Evolutionary conservation across 1,284 basidiomycete species (phyloP).

Genomic region (Sporisorium iseilematis-ciliati): DNA sequence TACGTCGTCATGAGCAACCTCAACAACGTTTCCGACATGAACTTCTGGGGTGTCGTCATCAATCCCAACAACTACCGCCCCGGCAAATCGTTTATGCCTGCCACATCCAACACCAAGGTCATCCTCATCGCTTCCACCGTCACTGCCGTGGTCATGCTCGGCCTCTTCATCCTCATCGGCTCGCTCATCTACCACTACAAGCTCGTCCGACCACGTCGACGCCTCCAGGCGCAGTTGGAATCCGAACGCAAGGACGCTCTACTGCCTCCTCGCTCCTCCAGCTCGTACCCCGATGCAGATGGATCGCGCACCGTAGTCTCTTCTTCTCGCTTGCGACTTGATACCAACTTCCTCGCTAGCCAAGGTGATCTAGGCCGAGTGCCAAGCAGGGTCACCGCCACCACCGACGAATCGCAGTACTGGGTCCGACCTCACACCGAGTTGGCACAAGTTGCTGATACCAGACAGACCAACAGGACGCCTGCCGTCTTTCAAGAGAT

Average conservation of each 20-base stretch:
- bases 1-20: slow-evolving; percentile 43
- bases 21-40: slow-evolving; percentile 29
- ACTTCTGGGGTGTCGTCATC: slow-evolving; percentile 49
- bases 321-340: slow-evolving; percentile 27
- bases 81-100: slow-evolving; percentile 29
- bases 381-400: slow-evolving; percentile 36
- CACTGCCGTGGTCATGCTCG: slow-evolving; percentile 33
- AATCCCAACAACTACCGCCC: slow-evolving; percentile 45
- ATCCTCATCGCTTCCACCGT: slow-evolving; percentile 43
- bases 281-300: background rate
- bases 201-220: slow-evolving; percentile 26
- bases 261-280: slow-evolving; percentile 10
- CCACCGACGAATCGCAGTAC: slow-evolving; percentile 42
- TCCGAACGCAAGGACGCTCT: slow-evolving; percentile 24
- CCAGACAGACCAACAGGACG: slow-evolving; percentile 17
- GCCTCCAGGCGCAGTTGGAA: slow-evolving; percentile 14
- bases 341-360: slow-evolving; percentile 35
- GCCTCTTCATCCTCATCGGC: slow-evolving; percentile 33
- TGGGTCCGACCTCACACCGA: slow-evolving; percentile 34
- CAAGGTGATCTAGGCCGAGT: slow-evolving; percentile 37
- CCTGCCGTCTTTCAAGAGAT: slow-evolving; percentile 40
- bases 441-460: slow-evolving; percentile 4
- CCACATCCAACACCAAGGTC: slow-evolving; percentile 23
- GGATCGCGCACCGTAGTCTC: slow-evolving; percentile 7
- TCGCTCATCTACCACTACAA: slow-evolving; percentile 43